A percentile compares a stretch with the other conserved stretches of the same genome.
These are phyloP conservation scores for Cucurbita moschata DNA, from an alignment of 306 rosid species.

Conservation along the genomic window DNA sequence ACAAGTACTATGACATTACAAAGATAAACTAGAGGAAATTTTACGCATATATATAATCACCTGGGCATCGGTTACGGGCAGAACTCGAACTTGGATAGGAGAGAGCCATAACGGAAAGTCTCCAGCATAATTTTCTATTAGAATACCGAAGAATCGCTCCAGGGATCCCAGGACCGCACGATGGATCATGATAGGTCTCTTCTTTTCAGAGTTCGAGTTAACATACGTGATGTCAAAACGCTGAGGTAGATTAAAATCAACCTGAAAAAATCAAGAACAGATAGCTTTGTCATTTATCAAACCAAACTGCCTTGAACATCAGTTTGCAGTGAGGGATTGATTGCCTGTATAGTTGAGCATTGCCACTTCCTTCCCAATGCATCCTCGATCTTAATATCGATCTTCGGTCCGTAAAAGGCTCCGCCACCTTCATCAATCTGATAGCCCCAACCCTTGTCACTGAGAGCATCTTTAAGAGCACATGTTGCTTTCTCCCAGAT, in stretches of 20 bases:
- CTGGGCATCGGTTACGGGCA: constrained; percentile 89
- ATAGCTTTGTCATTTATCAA: background rate
- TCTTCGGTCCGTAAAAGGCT: constrained; percentile 97
- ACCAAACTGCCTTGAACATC: background rate
- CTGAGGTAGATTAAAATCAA: constrained; percentile 86
- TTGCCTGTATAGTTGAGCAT: constrained; percentile 94
- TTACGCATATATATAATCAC: constrained; percentile 15
- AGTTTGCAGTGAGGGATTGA: constrained; percentile 17
- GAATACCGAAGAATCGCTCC: constrained; percentile 91
- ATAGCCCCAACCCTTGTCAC: constrained; percentile 87
- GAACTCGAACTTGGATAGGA: constrained; percentile 76
- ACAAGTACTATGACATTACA: background rate
- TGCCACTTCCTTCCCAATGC: constrained; percentile 99
- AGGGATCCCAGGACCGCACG: constrained; percentile 96
- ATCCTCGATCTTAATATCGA: constrained; percentile 95
- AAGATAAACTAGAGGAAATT: background rate
- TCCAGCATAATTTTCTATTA: constrained; percentile 92
- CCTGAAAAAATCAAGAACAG: constrained; percentile 32
- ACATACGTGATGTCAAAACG: constrained; percentile 85
- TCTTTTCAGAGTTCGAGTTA: constrained; percentile 67
- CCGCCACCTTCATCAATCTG: constrained; percentile 93
- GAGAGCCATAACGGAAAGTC: constrained; percentile 98
- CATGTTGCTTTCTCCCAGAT: constrained; percentile 82
- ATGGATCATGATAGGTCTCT: constrained; percentile 84
- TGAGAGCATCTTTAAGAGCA: constrained; percentile 81